These are phyloP conservation scores for Kitagawia praeruptora DNA, from an alignment of 129 eudicot species.

Conservation along the genomic window DNA sequence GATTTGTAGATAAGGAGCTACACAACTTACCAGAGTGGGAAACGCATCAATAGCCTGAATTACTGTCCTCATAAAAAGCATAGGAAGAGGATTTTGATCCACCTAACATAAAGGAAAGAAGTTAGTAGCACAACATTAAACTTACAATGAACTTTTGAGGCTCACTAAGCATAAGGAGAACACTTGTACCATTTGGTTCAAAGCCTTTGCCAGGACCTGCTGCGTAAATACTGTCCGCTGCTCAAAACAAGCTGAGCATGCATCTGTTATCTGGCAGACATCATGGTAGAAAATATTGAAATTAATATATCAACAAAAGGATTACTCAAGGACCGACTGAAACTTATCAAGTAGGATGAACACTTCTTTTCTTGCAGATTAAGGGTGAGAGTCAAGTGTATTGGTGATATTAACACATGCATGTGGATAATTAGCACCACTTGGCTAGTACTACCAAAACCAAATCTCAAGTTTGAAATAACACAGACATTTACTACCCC, in stretches of 20 bases:
- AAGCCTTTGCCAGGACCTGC: constrained; percentile 84
- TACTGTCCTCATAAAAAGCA: constrained; percentile 93
- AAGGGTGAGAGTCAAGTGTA: neutral
- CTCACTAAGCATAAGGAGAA: neutral
- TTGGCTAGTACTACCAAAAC: neutral
- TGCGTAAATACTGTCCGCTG: constrained; percentile 94
- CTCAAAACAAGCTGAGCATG: constrained; percentile 96
- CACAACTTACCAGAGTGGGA: constrained; percentile 68
- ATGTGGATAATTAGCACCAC: neutral
- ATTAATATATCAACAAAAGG: neutral
- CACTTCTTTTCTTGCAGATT: neutral
- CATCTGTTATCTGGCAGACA: constrained; percentile 71
- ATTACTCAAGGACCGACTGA: neutral
- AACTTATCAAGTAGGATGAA: neutral
- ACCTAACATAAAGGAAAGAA: constrained; percentile 36
- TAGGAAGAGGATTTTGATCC: constrained; percentile 81
- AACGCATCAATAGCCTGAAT: constrained; percentile 91
- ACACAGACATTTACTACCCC: neutral
- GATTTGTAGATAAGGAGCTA: neutral
- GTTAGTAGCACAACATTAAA: neutral
- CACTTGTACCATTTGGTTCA: constrained; percentile 66
- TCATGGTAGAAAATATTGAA: neutral
- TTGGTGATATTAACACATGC: neutral
- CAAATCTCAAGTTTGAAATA: neutral
- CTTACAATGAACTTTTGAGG: neutral